Evolutionary conservation across 495 filamentous ascomycete species (phyloP).

Genomic region (Aeminium ludgeri): DNA sequence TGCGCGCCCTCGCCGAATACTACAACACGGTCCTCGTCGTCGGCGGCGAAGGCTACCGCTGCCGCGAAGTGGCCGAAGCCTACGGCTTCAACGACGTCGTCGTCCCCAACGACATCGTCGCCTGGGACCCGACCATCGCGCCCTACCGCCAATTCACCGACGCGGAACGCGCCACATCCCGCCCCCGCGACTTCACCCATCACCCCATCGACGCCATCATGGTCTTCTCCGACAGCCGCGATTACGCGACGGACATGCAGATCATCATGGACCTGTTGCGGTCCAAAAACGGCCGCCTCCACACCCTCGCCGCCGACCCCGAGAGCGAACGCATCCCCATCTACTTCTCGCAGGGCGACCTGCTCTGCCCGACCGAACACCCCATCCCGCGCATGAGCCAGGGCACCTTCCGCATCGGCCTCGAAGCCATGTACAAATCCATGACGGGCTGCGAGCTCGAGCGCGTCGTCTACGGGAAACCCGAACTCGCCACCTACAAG

Average conservation of each 20-base stretch:
- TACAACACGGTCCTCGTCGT: constrained; percentile 50
- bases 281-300: constrained; percentile 50
- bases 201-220: constrained; percentile 67
- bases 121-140: constrained; percentile 42
- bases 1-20: constrained; percentile 49
- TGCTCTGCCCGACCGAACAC: constrained; percentile 65
- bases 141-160: constrained; percentile 45
- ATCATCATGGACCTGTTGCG: constrained; percentile 74
- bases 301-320: constrained; percentile 51
- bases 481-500: constrained; percentile 62
- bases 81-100: constrained; percentile 52
- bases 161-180: constrained; percentile 38
- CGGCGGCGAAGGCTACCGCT: constrained; percentile 47
- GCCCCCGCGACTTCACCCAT: constrained; percentile 45
- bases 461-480: constrained; percentile 74
- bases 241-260: constrained; percentile 71
- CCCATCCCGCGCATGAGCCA: constrained; percentile 56
- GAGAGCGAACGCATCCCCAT: constrained; percentile 52
- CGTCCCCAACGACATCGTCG: constrained; percentile 50
- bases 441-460: constrained; percentile 57
- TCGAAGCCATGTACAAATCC: constrained; percentile 66
- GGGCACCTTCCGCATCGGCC: constrained; percentile 57
- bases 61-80: constrained; percentile 46
- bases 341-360: constrained; percentile 60
- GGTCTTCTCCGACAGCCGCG: constrained; percentile 66